A percentile compares a stretch with the other conserved stretches of the same genome.
These are phyloP conservation scores for Ceratobasidium sp. DNA, from an alignment of 1,284 basidiomycete genomes.

Conservation along the genomic window DNA sequence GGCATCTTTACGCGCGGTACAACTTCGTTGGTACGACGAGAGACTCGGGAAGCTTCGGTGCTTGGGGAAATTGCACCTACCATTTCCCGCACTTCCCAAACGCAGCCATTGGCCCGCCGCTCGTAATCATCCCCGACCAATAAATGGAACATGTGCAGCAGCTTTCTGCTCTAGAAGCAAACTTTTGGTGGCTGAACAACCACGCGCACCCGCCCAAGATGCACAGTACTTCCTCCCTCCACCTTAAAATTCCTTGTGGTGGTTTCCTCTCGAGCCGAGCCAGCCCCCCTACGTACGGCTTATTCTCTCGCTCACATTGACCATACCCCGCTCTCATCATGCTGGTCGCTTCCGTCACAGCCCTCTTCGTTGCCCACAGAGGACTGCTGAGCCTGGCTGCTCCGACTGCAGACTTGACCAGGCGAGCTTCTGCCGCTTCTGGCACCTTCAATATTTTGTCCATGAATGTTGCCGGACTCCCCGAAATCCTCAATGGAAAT, in stretches of 20 bases:
- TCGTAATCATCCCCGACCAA: conserved; percentile 6
- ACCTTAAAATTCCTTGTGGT: neutral
- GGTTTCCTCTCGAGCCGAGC: neutral
- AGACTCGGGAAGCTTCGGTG: neutral
- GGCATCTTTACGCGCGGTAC: neutral
- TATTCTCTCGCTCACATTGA: neutral
- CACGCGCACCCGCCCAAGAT: neutral
- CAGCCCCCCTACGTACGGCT: neutral
- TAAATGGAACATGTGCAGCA: neutral
- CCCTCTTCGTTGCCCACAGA: conserved; percentile 9
- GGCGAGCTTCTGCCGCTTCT: conserved; percentile 29
- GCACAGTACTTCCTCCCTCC: neutral
- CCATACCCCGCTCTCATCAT: neutral
- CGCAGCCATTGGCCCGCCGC: neutral
- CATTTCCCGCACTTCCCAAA: neutral
- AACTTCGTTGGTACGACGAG: neutral
- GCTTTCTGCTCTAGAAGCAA: neutral
- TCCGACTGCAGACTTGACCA: neutral
- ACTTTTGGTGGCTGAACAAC: neutral
- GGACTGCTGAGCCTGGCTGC: conserved; percentile 11
- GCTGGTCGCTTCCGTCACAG: neutral
- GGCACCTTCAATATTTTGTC: conserved; percentile 54
- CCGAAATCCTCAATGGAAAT: conserved; percentile 50
- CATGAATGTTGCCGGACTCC: conserved; percentile 57
- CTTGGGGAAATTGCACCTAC: neutral